A percentile compares a stretch with the other conserved stretches of the same genome.
phyloP scores from a whole-genome alignment of 306 rosid species.

The Inga leiocalycina region DNA sequence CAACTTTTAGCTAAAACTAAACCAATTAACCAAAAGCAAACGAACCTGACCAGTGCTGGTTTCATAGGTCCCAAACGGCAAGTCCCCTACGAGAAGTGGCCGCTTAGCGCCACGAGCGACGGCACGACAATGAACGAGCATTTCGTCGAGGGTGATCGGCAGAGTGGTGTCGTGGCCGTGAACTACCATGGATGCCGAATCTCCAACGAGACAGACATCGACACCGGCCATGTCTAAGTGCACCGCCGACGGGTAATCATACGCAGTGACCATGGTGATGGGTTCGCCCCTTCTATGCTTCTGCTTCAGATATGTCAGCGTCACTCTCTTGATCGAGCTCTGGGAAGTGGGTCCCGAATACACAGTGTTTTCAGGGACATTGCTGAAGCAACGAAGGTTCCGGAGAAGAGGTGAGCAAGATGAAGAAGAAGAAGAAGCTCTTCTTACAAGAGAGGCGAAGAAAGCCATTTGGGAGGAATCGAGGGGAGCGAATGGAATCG shows the following conservation, averaged over 20 bases:
- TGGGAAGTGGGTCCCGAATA: conserved; percentile 73
- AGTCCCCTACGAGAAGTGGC: conserved; percentile 85
- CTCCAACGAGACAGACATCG: conserved; percentile 81
- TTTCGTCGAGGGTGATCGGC: conserved; percentile 68
- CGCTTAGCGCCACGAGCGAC: conserved; percentile 82
- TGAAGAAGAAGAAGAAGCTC: conserved; percentile 26
- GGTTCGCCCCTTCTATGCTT: conserved; percentile 64
- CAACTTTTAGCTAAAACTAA: not conserved
- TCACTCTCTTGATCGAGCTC: conserved; percentile 56
- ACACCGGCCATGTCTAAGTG: conserved; percentile 71
- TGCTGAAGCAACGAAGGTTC: conserved; percentile 63
- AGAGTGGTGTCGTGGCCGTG: conserved; percentile 90
- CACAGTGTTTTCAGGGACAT: conserved; percentile 76
- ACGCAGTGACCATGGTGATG: conserved; percentile 89
- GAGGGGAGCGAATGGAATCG: not conserved
- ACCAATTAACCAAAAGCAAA: not conserved
- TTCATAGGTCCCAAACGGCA: conserved; percentile 86
- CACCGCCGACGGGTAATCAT: conserved; percentile 87
- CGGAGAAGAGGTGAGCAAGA: conserved; percentile 2
- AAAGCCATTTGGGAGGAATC: conserved; percentile 29
- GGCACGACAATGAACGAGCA: conserved; percentile 83
- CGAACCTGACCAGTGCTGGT: conserved; percentile 66
- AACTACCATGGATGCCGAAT: conserved; percentile 93
- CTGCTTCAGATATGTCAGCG: conserved; percentile 57
- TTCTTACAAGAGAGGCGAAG: conserved; percentile 29